phyloP scores from a whole-genome alignment of 345 rosid genomes.

The Euphorbia lathyris region DNA sequence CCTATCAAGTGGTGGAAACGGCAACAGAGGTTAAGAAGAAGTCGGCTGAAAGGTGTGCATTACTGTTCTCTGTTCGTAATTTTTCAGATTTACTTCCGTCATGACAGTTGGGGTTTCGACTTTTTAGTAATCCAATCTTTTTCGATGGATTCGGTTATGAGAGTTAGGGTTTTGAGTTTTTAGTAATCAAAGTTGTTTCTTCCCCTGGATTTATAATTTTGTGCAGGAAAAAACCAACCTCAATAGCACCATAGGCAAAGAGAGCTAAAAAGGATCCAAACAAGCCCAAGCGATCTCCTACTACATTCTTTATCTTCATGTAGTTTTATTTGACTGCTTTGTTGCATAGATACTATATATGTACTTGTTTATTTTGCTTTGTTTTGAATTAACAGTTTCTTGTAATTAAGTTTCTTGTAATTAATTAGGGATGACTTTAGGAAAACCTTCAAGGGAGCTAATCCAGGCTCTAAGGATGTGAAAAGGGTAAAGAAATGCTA shows the following conservation, averaged over 20 bases:
- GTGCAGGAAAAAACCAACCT: conserved; percentile 56
- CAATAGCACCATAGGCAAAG: conserved; percentile 72
- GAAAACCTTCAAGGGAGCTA: conserved; percentile 52
- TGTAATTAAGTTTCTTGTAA: conserved; percentile 8
- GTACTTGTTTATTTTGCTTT: neutral
- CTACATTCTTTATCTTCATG: conserved; percentile 91
- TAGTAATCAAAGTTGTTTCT: neutral
- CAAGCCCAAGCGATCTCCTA: conserved; percentile 70
- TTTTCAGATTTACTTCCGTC: too few relatives aligned
- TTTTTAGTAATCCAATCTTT: too few relatives aligned
- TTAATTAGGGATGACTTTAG: conserved; percentile 70
- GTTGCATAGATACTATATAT: neutral
- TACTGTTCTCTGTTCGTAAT: too few relatives aligned
- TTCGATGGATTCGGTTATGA: too few relatives aligned
- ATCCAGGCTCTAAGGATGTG: conserved; percentile 49
- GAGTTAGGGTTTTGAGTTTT: too few relatives aligned
- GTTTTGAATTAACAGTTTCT: too few relatives aligned
- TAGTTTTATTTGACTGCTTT: conserved; percentile 16
- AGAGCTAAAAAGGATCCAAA: conserved; percentile 50
- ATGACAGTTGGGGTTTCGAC: neutral
- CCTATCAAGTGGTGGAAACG: conserved; percentile 56
- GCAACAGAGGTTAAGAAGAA: conserved; percentile 60
- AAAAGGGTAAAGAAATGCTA: conserved; percentile 40
- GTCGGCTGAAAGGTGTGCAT: conserved; percentile 53
- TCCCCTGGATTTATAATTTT: too few relatives aligned